Evolutionary conservation across 2,329 filamentous ascomycete species (phyloP).

Genomic region (Bipolaris oryzae): DNA sequence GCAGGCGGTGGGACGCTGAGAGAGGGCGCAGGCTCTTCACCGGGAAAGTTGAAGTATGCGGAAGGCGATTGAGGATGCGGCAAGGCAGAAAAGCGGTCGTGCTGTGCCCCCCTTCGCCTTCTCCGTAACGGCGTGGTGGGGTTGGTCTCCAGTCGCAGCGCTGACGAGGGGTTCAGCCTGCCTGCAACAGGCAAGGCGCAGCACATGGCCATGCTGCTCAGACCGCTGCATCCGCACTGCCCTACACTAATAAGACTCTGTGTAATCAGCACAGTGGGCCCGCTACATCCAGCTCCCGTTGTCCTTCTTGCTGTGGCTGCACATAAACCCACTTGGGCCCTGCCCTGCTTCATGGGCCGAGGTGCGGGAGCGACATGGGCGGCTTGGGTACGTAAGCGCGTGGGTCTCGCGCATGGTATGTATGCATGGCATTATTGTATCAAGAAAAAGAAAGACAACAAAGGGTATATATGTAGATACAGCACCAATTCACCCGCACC

Average conservation of each 20-base stretch:
- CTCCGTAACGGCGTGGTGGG: slow-evolving; percentile 21
- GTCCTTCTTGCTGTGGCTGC: background rate
- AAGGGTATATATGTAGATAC: slow-evolving; percentile 11
- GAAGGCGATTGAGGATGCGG: slow-evolving; percentile 23
- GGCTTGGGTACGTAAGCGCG: background rate
- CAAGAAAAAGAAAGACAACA: background rate
- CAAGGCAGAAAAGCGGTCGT: slow-evolving; percentile 29
- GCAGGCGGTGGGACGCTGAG: slow-evolving; percentile 16
- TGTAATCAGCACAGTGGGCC: slow-evolving; percentile 5
- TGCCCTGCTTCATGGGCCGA: too few species aligned
- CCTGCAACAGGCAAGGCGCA: slow-evolving; percentile 14
- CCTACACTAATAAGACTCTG: background rate
- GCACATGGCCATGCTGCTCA: slow-evolving; percentile 14
- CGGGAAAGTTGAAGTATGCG: slow-evolving; percentile 16
- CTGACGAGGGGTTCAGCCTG: slow-evolving; percentile 16
- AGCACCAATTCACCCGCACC: slow-evolving; percentile 11
- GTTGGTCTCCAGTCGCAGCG: slow-evolving; percentile 20
- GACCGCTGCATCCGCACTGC: slow-evolving; percentile 27
- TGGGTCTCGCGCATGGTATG: background rate
- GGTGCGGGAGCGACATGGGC: background rate
- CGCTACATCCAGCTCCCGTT: background rate
- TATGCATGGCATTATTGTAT: background rate
- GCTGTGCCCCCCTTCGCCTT: slow-evolving; percentile 22
- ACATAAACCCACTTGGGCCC: too few species aligned
- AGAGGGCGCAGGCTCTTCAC: slow-evolving; percentile 23